Evolutionary conservation across 306 rosid species (phyloP), one percentile per base, ranked within the genome.

Genomic region (Cucurbita pepo): DNA sequence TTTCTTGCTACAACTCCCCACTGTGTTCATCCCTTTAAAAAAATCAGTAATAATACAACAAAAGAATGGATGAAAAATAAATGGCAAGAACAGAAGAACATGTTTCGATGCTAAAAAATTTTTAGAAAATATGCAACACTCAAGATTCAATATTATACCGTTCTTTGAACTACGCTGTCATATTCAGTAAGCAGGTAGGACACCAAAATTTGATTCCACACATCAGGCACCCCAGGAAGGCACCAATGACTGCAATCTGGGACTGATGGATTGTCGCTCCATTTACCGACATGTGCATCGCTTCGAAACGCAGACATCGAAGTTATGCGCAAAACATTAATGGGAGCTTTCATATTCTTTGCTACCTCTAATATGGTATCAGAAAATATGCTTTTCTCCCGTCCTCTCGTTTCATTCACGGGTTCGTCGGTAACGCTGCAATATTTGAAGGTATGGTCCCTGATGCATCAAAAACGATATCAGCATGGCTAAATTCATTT

Each of bases 181-280:
- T 74, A 77, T 51, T 65, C 73, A 45, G 80, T 73, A 14, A 85
- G 82, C 66, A 85, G 78, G 79, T 81, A 72, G 4, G 86, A 86
- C 76, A 94, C 77, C 73, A 94, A 86, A 85, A 94, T 86, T 82
- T 94, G 92, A 59, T 94, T 94, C 97, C 99, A 94, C 84, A 83
- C 83, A 79, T 94, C 99, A 84, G 99, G 99, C 74, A 94, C 98
- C 51, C 98, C 98, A 0, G 98, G 98, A 7, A 90, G 87, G 78
- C 97, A 94, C 98, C 98, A 94, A 78, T 94, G 99, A 87, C 97
- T 94, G 76, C 99, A 94, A 71, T 94, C 97, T 7, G 89, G 85
- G 8, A 91, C 88, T 3, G 91, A 85, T 12, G 99, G 95, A 41
- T 89, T 81, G 67, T 85, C 90, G 64, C 91, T 86, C 92, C 97